A percentile compares a stretch with the other conserved stretches of the same genome.
Evolutionary conservation across 2,329 filamentous ascomycete genomes (phyloP).

Genomic region (Fusarium chuoi): DNA sequence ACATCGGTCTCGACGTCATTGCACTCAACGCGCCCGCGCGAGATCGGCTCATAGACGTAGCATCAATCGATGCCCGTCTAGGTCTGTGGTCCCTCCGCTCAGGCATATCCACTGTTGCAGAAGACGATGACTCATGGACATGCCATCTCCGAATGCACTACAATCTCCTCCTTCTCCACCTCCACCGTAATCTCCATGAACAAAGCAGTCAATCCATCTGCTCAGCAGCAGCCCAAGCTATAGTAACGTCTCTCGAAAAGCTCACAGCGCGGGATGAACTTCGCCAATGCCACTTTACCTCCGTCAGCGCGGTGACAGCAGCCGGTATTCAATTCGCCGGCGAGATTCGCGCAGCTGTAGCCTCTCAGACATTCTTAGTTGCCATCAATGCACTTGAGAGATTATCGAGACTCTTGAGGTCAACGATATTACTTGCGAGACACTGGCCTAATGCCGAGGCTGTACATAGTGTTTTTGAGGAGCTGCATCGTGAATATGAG

Average conservation of each 20-base stretch:
- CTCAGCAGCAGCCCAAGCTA: constrained; percentile 40
- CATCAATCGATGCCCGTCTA: constrained; percentile 36
- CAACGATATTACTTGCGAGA: constrained; percentile 22
- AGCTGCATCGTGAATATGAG: constrained; percentile 40
- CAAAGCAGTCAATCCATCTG: constrained; percentile 39
- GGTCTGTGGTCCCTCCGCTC: constrained; percentile 41
- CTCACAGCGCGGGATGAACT: constrained; percentile 33
- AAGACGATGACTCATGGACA: constrained; percentile 34
- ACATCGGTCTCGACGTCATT: constrained; percentile 38
- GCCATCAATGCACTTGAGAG: constrained; percentile 39
- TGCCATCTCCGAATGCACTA: constrained; percentile 43
- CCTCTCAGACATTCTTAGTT: constrained; percentile 30
- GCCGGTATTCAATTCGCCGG: constrained; percentile 39
- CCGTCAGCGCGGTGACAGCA: constrained; percentile 39
- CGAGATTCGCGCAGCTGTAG: constrained; percentile 38
- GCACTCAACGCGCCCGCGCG: constrained; percentile 32
- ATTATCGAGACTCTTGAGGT: constrained; percentile 27
- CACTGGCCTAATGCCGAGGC: constrained; percentile 43
- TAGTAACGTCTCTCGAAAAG: constrained; percentile 38
- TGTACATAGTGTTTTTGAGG: constrained; percentile 43
- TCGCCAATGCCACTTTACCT: constrained; percentile 40
- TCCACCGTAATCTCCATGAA: constrained; percentile 35
- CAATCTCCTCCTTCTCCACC: constrained; percentile 37
- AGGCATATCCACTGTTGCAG: constrained; percentile 38
- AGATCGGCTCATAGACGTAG: constrained; percentile 31